Evolutionary conservation across 352 stramenopile species (phyloP).

Genomic region (Blastocystis sp.): DNA sequence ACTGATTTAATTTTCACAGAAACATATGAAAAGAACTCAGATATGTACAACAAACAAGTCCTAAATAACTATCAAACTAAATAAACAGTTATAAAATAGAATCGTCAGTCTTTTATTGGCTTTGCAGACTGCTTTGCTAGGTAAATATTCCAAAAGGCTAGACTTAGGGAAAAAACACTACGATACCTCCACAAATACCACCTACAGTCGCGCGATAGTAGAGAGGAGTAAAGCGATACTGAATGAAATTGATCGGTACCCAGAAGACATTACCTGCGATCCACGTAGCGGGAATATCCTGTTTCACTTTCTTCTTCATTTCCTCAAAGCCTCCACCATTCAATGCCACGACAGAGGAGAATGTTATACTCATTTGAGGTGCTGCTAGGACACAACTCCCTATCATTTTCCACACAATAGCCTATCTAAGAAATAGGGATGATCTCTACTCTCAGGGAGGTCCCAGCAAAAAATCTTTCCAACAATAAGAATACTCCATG

Average conservation of each 20-base stretch:
- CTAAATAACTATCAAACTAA: too few species aligned
- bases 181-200: constrained; percentile 10
- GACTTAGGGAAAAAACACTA: background rate
- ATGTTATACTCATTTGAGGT: constrained; percentile 54
- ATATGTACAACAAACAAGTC: too few species aligned
- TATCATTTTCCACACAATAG: constrained; percentile 30
- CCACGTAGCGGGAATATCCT: constrained; percentile 51
- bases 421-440: background rate
- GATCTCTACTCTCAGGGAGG: background rate
- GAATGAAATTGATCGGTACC: constrained; percentile 51
- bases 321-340: background rate
- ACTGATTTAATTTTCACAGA: too few species aligned
- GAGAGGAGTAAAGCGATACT: constrained; percentile 42
- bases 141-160: constrained; percentile 60
- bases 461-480: constrained; percentile 49
- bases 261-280: constrained; percentile 42
- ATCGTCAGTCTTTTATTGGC: background rate
- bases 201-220: constrained; percentile 49
- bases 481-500: constrained; percentile 39
- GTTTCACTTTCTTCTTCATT: constrained; percentile 51
- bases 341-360: constrained; percentile 33
- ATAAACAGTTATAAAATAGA: too few species aligned
- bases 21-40: too few species aligned
- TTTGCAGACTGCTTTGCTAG: constrained; percentile 31
- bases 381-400: constrained; percentile 39